Evolutionary conservation across 441 rosid species (phyloP).

Genomic region (Iberis amara): DNA sequence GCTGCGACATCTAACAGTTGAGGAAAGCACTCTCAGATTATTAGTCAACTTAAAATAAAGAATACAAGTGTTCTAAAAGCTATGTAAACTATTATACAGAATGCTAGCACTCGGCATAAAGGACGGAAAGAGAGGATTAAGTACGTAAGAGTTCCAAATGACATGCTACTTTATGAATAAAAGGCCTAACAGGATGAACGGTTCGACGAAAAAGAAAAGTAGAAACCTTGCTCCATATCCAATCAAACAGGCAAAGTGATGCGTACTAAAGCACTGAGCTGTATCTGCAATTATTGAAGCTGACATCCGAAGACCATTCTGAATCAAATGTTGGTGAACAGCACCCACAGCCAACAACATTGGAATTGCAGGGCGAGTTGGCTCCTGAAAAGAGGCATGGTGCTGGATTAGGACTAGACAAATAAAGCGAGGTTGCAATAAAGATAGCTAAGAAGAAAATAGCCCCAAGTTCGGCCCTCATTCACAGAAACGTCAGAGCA

Average conservation of each 20-base stretch:
- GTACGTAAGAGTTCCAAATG: conserved; percentile 3
- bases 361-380: conserved; percentile 92
- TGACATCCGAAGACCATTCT: conserved; percentile 93
- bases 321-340: conserved; percentile 98
- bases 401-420: conserved; percentile 16
- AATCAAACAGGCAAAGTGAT: conserved; percentile 96
- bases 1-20: background rate
- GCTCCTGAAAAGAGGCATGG: conserved; percentile 50
- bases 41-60: conserved; percentile 3
- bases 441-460: conserved; percentile 7
- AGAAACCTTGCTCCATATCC: conserved; percentile 97
- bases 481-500: background rate
- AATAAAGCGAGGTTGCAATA: background rate
- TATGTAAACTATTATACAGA: background rate
- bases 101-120: conserved; percentile 11
- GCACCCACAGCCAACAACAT: conserved; percentile 98
- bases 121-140: conserved; percentile 7
- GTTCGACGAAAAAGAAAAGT: conserved; percentile 23
- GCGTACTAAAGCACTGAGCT: conserved; percentile 99
- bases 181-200: background rate
- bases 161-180: conserved; percentile 10
- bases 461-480: conserved; percentile 3
- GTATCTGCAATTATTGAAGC: conserved; percentile 92
- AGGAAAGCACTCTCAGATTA: conserved; percentile 8
- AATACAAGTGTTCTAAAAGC: conserved; percentile 2